These are phyloP conservation scores for Neonectria neomacrospora DNA, from an alignment of 2,329 filamentous ascomycete species.

Conservation along the genomic window DNA sequence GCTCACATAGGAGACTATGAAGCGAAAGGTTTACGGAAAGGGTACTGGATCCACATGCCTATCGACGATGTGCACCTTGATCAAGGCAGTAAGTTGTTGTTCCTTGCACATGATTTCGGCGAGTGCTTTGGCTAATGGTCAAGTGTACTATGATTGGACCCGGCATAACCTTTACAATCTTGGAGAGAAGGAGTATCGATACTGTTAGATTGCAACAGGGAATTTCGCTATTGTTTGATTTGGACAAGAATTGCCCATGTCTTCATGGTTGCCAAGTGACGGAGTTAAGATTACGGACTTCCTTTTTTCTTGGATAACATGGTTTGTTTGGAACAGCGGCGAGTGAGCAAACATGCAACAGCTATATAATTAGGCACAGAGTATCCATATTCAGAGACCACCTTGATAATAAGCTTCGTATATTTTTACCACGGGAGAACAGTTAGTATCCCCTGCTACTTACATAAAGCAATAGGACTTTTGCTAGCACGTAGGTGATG, in stretches of 20 bases:
- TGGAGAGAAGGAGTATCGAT: conserved; percentile 24
- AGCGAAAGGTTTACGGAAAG: conserved; percentile 3
- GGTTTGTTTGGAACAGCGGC: not conserved
- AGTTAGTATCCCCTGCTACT: not conserved
- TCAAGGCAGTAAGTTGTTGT: conserved; percentile 15
- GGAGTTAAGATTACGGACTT: not conserved
- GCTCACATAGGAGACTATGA: not conserved
- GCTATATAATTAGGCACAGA: not conserved
- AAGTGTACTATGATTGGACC: conserved; percentile 24
- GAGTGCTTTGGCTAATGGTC: not conserved
- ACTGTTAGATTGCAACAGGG: conserved; percentile 9
- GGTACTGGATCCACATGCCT: conserved; percentile 34
- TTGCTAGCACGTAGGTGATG: too few relatives aligned
- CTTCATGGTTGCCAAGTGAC: not conserved
- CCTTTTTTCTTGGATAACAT: not conserved
- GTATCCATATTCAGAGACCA: not conserved
- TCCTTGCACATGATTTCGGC: not conserved
- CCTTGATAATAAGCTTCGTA: too few relatives aligned
- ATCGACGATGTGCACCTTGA: conserved; percentile 26
- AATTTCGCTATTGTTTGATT: not conserved
- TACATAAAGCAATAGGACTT: not conserved
- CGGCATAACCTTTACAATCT: conserved; percentile 24
- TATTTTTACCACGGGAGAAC: too few relatives aligned
- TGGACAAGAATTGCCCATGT: not conserved
- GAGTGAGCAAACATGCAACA: not conserved